Evolutionary conservation across 176 grass and related monocot species (phyloP).

Genomic region (Musa beccarii): DNA sequence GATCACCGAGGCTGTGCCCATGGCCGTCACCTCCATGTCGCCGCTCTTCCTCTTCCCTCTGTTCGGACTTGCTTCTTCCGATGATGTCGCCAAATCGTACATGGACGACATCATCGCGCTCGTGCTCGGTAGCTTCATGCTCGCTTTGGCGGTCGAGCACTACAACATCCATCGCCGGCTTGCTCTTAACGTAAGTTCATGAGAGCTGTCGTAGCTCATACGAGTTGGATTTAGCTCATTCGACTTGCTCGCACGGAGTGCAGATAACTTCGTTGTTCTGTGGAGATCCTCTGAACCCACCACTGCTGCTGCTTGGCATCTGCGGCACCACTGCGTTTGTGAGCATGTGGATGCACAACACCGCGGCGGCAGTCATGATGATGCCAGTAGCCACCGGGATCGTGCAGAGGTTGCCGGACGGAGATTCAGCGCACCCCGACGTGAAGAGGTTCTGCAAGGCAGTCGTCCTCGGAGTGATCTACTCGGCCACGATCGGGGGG

Average conservation of each 20-base stretch:
- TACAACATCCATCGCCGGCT: slow-evolving; percentile 89
- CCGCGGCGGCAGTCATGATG: slow-evolving; percentile 23
- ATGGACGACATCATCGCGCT: slow-evolving; percentile 98
- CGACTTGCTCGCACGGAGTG: too few relatives aligned
- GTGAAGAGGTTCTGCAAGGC: slow-evolving; percentile 45
- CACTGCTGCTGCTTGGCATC: slow-evolving; percentile 22
- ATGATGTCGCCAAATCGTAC: slow-evolving; percentile 57
- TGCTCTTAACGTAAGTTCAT: slow-evolving; percentile 54
- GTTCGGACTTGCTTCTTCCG: slow-evolving; percentile 46
- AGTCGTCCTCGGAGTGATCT: slow-evolving; percentile 78
- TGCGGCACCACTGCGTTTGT: slow-evolving; percentile 21
- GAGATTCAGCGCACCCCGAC: not conserved
- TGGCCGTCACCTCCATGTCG: slow-evolving; percentile 79
- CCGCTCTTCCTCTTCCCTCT: slow-evolving; percentile 84
- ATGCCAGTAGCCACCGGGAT: slow-evolving; percentile 24
- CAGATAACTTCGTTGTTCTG: slow-evolving; percentile 28
- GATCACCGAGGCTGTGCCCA: slow-evolving; percentile 75
- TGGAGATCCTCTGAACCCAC: slow-evolving; percentile 17
- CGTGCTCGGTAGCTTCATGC: slow-evolving; percentile 92
- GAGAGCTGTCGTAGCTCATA: not conserved
- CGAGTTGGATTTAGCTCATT: not conserved
- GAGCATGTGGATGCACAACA: slow-evolving; percentile 34
- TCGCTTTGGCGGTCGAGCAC: slow-evolving; percentile 82
- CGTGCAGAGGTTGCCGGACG: slow-evolving; percentile 34
- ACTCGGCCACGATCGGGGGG: slow-evolving; percentile 57